phyloP scores from a whole-genome alignment of 768 basidiomycete species.

The Xanthoconium purpureum region DNA sequence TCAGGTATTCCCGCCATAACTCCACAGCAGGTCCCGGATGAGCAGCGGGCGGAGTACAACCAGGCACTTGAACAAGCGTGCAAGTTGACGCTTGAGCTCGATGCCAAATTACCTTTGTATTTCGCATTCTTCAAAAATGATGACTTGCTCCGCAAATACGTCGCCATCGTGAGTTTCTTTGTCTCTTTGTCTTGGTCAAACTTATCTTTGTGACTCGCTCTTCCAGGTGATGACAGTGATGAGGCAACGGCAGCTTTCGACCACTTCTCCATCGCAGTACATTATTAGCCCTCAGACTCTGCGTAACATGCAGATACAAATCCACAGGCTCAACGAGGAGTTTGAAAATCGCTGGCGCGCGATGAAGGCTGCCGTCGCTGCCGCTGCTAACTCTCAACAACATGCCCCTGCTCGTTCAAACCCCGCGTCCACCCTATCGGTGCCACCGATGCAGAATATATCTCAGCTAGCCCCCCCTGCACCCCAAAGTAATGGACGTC shows the following conservation, averaged over 20 bases:
- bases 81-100: slow-evolving; percentile 46
- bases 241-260: slow-evolving; percentile 31
- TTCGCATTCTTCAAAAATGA: slow-evolving; percentile 46
- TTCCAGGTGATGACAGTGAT: slow-evolving; percentile 43
- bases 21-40: slow-evolving; percentile 43
- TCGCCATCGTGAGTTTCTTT: slow-evolving; percentile 49
- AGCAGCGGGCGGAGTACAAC: slow-evolving; percentile 54
- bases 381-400: slow-evolving; percentile 5
- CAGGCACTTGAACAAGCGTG: slow-evolving; percentile 46
- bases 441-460: slow-evolving; percentile 19
- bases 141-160: slow-evolving; percentile 45
- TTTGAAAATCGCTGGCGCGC: slow-evolving; percentile 33
- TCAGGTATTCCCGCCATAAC: slow-evolving; percentile 37
- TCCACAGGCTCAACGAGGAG: slow-evolving; percentile 40
- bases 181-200: slow-evolving; percentile 9
- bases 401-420: slow-evolving; percentile 3
- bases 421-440: slow-evolving; percentile 9
- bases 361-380: slow-evolving; percentile 17
- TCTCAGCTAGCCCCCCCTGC: slow-evolving; percentile 21
- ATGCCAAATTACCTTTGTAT: slow-evolving; percentile 48
- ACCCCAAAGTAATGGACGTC: slow-evolving; percentile 27
- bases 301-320: slow-evolving; percentile 43
- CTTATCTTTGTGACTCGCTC: slow-evolving; percentile 6
- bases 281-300: slow-evolving; percentile 38
- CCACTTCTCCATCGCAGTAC: slow-evolving; percentile 27